phyloP scores from a whole-genome alignment of 768 basidiomycete species.

The Hygrophoropsis aurantiaca region DNA sequence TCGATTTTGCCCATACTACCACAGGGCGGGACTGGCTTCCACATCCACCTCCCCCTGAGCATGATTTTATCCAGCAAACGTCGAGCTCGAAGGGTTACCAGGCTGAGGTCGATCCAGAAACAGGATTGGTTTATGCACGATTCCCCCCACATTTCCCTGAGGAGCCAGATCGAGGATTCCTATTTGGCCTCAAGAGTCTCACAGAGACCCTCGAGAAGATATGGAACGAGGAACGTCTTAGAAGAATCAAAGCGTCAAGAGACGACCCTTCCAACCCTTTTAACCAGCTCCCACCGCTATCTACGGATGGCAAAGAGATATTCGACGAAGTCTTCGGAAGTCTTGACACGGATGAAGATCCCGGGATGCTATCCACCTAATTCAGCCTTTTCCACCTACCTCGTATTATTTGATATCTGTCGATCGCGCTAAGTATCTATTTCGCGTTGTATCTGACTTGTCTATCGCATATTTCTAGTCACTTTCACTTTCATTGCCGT shows the following conservation, averaged over 20 bases:
- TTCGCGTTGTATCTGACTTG: conserved; percentile 2
- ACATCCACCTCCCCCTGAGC: conserved; percentile 48
- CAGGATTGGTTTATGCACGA: conserved; percentile 83
- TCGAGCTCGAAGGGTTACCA: conserved; percentile 74
- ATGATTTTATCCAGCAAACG: conserved; percentile 41
- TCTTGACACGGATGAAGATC: conserved; percentile 54
- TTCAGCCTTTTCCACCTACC: neutral
- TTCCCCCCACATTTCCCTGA: conserved; percentile 92
- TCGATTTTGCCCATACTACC: conserved; percentile 98
- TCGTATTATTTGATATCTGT: neutral
- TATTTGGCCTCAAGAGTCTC: conserved; percentile 86
- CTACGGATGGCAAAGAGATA: conserved; percentile 74
- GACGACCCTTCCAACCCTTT: conserved; percentile 50
- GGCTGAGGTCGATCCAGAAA: conserved; percentile 77
- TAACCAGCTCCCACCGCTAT: conserved; percentile 61
- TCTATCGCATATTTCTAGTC: neutral
- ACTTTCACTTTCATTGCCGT: neutral
- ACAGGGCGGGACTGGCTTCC: conserved; percentile 90
- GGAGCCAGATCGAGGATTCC: conserved; percentile 90
- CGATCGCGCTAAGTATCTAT: conserved; percentile 1
- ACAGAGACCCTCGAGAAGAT: conserved; percentile 75
- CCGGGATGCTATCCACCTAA: conserved; percentile 76
- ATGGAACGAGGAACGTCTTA: conserved; percentile 83
- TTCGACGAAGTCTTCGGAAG: conserved; percentile 71
- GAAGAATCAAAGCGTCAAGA: conserved; percentile 60